A percentile compares a stretch with the other conserved stretches of the same genome.
Conservation (phyloP, 2,329 filamentous ascomycete genomes). For the Neospermospora avenae region DNA sequence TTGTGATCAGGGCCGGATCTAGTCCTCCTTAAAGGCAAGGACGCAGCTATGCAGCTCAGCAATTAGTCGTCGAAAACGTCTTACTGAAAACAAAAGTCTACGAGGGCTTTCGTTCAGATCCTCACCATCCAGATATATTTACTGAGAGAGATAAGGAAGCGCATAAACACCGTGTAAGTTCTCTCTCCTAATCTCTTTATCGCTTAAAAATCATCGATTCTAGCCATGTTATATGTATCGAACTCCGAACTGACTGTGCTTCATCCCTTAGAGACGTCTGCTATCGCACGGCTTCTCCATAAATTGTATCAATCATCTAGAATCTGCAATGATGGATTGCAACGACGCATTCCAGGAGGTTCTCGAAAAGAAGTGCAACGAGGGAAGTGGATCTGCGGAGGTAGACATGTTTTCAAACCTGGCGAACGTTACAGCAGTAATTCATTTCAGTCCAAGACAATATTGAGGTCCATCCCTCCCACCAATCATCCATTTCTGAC, state of each 20-base stretch:
- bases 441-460: too few species aligned
- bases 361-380: conserved; percentile 12
- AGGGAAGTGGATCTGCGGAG: conserved; percentile 10
- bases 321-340: conserved; percentile 21
- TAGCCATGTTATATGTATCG: neutral
- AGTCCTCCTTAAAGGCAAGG: conserved; percentile 16
- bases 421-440: conserved; percentile 18
- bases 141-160: conserved; percentile 18
- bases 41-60: conserved; percentile 11
- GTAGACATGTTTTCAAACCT: conserved; percentile 15
- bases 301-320: conserved; percentile 21
- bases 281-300: conserved; percentile 23
- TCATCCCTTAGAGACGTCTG: conserved; percentile 14
- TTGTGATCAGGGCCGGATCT: conserved; percentile 14
- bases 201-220: neutral
- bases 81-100: conserved; percentile 18
- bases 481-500: too few species aligned
- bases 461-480: too few species aligned
- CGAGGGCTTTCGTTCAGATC: conserved; percentile 5
- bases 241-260: too few species aligned
- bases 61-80: conserved; percentile 21
- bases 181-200: neutral
- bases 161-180: conserved; percentile 20
- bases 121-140: conserved; percentile 14
- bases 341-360: conserved; percentile 12